These are phyloP conservation scores for Volvox reticuliferus DNA, from an alignment of 139 green algal species.

Conservation along the genomic window DNA sequence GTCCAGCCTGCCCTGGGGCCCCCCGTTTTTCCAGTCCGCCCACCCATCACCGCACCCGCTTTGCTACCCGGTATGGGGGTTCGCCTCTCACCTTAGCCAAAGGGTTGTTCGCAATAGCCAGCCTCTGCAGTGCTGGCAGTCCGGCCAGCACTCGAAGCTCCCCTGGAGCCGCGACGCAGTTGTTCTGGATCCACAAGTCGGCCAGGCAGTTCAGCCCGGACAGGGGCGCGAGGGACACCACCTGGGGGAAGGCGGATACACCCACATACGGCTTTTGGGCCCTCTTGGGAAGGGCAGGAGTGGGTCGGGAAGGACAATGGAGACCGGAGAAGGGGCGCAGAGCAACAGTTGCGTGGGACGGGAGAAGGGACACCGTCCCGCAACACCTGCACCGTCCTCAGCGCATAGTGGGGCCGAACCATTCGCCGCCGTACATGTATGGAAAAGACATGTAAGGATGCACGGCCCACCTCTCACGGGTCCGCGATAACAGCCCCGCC, in stretches of 20 bases:
- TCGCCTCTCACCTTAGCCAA: neutral
- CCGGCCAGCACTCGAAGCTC: conserved; percentile 31
- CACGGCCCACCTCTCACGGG: too few species aligned
- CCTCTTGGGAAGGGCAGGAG: neutral
- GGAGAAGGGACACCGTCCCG: too few species aligned
- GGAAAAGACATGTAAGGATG: too few species aligned
- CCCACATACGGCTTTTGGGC: too few species aligned
- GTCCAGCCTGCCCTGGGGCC: too few species aligned
- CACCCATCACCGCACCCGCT: too few species aligned
- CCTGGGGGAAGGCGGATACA: neutral
- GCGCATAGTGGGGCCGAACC: too few species aligned
- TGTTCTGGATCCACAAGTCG: conserved; percentile 51
- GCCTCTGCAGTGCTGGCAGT: conserved; percentile 37
- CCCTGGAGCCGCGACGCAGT: conserved; percentile 18
- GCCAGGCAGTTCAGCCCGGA: conserved; percentile 20
- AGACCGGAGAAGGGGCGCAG: neutral
- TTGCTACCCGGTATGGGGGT: too few species aligned
- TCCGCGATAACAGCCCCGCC: too few species aligned
- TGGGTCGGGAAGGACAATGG: neutral
- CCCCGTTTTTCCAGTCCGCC: too few species aligned
- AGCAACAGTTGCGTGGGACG: neutral
- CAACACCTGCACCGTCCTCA: too few species aligned
- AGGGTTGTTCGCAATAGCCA: conserved; percentile 42
- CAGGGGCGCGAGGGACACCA: conserved; percentile 38
- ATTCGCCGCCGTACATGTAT: too few species aligned